These are phyloP conservation scores for Melocanna baccifera DNA, from an alignment of 176 grass and related monocot genomes.

Conservation along the genomic window DNA sequence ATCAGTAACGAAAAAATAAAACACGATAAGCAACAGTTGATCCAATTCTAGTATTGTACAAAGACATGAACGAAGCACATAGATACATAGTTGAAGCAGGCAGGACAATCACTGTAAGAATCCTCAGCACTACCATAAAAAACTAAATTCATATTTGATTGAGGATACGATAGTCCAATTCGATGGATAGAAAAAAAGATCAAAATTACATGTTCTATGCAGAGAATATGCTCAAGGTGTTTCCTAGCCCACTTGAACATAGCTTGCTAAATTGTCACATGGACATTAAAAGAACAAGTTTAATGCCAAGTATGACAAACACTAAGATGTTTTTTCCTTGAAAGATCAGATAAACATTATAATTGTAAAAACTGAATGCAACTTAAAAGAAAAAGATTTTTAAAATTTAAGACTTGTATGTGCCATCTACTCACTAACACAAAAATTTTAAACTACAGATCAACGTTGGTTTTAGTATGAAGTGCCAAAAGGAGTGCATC, in stretches of 20 bases:
- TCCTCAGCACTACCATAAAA: background rate
- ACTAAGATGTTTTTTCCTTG: background rate
- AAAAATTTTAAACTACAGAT: background rate
- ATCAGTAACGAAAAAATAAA: background rate
- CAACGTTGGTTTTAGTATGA: background rate
- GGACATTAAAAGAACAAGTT: slow-evolving; percentile 1
- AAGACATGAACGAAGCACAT: background rate
- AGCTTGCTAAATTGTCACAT: background rate
- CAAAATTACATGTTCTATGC: background rate
- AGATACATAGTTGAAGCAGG: background rate
- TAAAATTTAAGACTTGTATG: background rate
- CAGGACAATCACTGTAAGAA: background rate
- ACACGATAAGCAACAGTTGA: background rate
- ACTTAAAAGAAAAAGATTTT: too few relatives aligned
- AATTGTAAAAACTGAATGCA: background rate
- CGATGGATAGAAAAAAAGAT: background rate
- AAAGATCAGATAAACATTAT: background rate
- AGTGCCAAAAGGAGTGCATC: background rate
- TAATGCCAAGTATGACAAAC: background rate
- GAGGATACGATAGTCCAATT: too few relatives aligned
- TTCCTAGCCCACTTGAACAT: background rate
- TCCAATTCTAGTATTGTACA: slow-evolving; percentile 9
- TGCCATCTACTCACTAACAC: background rate
- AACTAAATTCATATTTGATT: too few relatives aligned
- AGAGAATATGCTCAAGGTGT: background rate